Percentiles rank a stretch among this genome's conserved stretches.
Conservation (phyloP, 2,329 filamentous ascomycete genomes). For the Paramyrothecium sp. region DNA sequence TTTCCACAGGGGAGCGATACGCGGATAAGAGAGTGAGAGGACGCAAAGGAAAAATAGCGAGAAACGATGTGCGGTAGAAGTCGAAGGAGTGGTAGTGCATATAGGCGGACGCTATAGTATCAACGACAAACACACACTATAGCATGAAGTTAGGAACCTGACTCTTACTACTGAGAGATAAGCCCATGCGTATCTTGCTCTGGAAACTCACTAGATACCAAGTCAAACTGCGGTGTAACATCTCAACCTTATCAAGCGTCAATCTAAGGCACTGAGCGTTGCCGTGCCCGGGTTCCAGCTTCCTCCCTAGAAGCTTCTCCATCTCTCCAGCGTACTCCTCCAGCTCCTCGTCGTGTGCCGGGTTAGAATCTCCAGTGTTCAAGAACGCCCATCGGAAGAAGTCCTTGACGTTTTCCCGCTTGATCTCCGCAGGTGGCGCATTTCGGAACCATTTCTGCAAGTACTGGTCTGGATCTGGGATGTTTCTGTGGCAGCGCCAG, state of each 20-base stretch:
- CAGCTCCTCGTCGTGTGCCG: constrained; percentile 50
- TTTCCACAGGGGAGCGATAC: constrained; percentile 42
- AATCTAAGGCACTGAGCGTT: constrained; percentile 51
- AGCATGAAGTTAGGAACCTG: constrained; percentile 9
- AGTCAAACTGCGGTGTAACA: constrained; percentile 51
- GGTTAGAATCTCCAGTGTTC: constrained; percentile 39
- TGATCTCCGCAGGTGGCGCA: constrained; percentile 49
- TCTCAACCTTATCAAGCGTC: constrained; percentile 56
- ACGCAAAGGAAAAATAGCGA: constrained; percentile 54
- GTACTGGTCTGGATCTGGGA: constrained; percentile 51
- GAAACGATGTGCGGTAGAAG: constrained; percentile 43
- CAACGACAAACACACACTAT: constrained; percentile 45
- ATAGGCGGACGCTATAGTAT: constrained; percentile 31
- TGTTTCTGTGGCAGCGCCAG: constrained; percentile 46
- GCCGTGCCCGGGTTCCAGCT: constrained; percentile 50
- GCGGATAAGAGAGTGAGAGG: constrained; percentile 43
- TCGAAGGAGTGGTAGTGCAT: constrained; percentile 43
- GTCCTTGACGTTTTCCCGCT: constrained; percentile 57
- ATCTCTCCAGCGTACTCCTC: constrained; percentile 51
- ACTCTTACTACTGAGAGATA: neutral
- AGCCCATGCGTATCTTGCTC: constrained; percentile 1
- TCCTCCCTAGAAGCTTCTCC: constrained; percentile 49
- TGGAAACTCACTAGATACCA: constrained; percentile 52
- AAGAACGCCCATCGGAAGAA: constrained; percentile 62
- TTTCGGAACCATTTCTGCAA: constrained; percentile 58